Conservation (phyloP, 2,329 filamentous ascomycete species). For the Fusarium domesticum region DNA sequence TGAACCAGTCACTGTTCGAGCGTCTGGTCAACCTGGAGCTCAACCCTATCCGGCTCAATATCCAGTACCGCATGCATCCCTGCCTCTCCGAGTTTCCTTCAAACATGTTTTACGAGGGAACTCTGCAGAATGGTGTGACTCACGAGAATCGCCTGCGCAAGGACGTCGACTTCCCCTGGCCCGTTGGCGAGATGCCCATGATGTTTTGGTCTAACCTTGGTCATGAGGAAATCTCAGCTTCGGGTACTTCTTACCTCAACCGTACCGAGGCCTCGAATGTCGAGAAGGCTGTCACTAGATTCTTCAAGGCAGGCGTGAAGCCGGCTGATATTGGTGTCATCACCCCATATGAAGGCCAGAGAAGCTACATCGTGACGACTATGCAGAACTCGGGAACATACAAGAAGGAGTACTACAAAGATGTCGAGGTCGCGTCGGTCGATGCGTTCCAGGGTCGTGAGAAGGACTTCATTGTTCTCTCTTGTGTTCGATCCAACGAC, state of each 20-base stretch:
- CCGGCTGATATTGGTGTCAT: slow-evolving; percentile 94
- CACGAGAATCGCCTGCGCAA: slow-evolving; percentile 82
- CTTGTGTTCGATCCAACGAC: slow-evolving; percentile 96
- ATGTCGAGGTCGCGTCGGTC: slow-evolving; percentile 96
- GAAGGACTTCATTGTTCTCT: slow-evolving; percentile 98
- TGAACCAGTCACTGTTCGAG: slow-evolving; percentile 98
- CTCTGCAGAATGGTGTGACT: slow-evolving; percentile 93
- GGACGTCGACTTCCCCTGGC: slow-evolving; percentile 98
- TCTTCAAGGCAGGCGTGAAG: slow-evolving; percentile 98
- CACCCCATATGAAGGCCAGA: slow-evolving; percentile 96
- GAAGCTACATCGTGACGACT: slow-evolving; percentile 97
- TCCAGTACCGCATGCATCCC: slow-evolving; percentile 99
- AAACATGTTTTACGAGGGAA: slow-evolving; percentile 99
- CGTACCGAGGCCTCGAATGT: slow-evolving; percentile 96
- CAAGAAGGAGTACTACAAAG: slow-evolving; percentile 98
- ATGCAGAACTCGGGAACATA: slow-evolving; percentile 98
- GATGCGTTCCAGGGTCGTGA: slow-evolving; percentile 98
- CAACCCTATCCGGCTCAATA: slow-evolving; percentile 87
- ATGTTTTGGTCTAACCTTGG: slow-evolving; percentile 99
- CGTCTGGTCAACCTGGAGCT: slow-evolving; percentile 89
- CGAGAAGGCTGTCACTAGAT: slow-evolving; percentile 96
- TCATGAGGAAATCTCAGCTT: slow-evolving; percentile 96
- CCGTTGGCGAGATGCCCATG: slow-evolving; percentile 90
- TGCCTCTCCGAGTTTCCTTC: slow-evolving; percentile 96
- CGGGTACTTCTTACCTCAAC: slow-evolving; percentile 96